phyloP scores from a whole-genome alignment of 768 basidiomycete species.

The Rhizopogon rudus region DNA sequence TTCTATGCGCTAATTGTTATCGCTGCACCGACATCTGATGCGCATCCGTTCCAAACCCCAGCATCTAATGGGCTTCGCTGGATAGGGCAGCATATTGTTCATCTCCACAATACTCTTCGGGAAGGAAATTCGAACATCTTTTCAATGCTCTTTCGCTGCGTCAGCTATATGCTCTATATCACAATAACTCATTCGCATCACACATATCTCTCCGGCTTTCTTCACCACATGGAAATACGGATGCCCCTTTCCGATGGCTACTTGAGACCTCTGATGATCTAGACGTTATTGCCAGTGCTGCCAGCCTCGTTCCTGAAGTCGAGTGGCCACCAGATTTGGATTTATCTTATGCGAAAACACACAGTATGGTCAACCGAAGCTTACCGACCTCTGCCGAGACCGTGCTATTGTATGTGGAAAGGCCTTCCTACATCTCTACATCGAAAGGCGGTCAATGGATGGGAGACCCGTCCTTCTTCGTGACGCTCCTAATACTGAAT shows the following conservation, averaged over 20 bases:
- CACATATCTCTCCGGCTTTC: not conserved
- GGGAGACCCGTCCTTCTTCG: not conserved
- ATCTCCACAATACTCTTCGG: not conserved
- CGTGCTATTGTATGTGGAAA: constrained; percentile 5
- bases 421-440: constrained; percentile 3
- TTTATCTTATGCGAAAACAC: constrained; percentile 2
- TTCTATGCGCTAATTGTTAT: constrained; percentile 15
- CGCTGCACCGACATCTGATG: constrained; percentile 6
- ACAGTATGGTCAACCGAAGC: not conserved
- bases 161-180: not conserved
- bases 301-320: constrained; percentile 11
- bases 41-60: constrained; percentile 17
- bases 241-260: constrained; percentile 5
- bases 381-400: not conserved
- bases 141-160: not conserved
- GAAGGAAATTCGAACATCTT: not conserved
- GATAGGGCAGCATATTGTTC: not conserved
- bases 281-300: constrained; percentile 7
- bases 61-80: constrained; percentile 8
- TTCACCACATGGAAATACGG: not conserved
- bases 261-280: constrained; percentile 5
- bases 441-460: constrained; percentile 2
- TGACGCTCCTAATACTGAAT: not conserved
- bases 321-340: constrained; percentile 10
- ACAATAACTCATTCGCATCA: not conserved